Conservation (phyloP, 495 filamentous ascomycete species). For the Hypoxylon subgilvum region DNA sequence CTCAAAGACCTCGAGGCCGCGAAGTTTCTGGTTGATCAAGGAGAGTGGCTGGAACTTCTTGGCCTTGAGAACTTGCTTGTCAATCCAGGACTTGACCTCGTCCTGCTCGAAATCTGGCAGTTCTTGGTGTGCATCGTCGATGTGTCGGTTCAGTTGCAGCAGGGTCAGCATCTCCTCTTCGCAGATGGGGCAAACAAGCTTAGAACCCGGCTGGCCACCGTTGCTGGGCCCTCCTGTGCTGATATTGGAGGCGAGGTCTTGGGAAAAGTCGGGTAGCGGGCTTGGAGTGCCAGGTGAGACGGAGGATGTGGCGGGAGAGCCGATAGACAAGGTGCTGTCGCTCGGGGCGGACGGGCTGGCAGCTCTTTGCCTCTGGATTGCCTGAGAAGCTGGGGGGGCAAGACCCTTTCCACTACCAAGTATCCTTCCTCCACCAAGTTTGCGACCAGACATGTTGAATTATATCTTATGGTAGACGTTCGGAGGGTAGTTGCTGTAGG, state of each 20-base stretch:
- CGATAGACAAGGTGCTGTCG: conserved; percentile 59
- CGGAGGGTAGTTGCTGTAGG: neutral
- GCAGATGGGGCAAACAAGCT: conserved; percentile 92
- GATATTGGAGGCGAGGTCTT: conserved; percentile 56
- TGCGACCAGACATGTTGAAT: conserved; percentile 73
- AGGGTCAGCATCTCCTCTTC: conserved; percentile 97
- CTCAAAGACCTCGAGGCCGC: conserved; percentile 96
- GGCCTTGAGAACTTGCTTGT: conserved; percentile 92
- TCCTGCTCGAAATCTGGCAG: conserved; percentile 93
- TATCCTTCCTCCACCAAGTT: conserved; percentile 86
- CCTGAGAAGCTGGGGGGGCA: conserved; percentile 61
- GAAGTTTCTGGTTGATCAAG: conserved; percentile 85
- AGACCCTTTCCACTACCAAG: conserved; percentile 81
- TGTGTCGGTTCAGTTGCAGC: conserved; percentile 90
- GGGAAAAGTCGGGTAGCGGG: conserved; percentile 47
- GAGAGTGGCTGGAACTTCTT: conserved; percentile 95
- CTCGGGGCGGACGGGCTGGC: conserved; percentile 55
- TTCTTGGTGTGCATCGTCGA: conserved; percentile 92
- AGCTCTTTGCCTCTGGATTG: conserved; percentile 42
- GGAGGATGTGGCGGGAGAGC: conserved; percentile 49
- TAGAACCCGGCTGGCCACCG: conserved; percentile 46
- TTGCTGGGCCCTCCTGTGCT: conserved; percentile 54
- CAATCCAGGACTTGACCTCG: conserved; percentile 98
- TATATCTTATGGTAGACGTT: conserved; percentile 11
- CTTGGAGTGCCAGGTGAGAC: conserved; percentile 37